Evolutionary conservation across 805 yeast species (phyloP), one percentile per base, ranked within the genome.

Genomic region (Wickerhamiella dianesei): DNA sequence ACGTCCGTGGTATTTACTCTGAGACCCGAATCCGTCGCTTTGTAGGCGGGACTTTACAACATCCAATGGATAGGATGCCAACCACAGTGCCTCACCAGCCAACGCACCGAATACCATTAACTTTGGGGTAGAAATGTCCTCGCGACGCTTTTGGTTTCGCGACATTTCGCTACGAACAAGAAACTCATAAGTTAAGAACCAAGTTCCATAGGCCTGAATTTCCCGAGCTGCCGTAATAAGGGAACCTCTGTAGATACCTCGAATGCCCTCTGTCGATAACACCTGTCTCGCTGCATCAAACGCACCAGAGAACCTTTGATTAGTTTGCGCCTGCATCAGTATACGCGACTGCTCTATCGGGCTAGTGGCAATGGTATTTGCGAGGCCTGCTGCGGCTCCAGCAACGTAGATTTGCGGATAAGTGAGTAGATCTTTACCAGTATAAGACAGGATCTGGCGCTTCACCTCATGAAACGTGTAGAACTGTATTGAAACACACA

Each of bases 21-120:
- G 44, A 3, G 50, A 42, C 3, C 55, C 59, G 21, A 75, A 71
- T 3, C 64, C 65, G 50, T 73, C 75, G 14, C 77, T 64, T 59
- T 79, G 85, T 35, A 78, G 69, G 46, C 77, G 62, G 35, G 79
- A 76, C 51, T 82, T 71, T 50, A 79, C 65, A 49, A 79, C 84
- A 53, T 79, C 85, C 35, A 79, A 74, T 0, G 83, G 82, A 2
- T 79, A 68, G 0, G 82, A 73, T 0, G 79, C 71, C 6, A 82
- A 83, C 85, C 85, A 79, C 40, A 79, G 63, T 2, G 79, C 76
- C 53, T 76, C 77, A n/a, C 85, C 85, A 0, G 84, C 82, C 32
- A 71, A 53, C 0, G 82, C 85, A 3, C 85, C 85, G 54, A 71
- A 71, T 3, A 61, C 51, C 59, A 78, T 66, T 40, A 79, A 65